Base-by-base conservation (phyloP, 192 early-diverging fungal species). In the Backusella westeae region DNA sequence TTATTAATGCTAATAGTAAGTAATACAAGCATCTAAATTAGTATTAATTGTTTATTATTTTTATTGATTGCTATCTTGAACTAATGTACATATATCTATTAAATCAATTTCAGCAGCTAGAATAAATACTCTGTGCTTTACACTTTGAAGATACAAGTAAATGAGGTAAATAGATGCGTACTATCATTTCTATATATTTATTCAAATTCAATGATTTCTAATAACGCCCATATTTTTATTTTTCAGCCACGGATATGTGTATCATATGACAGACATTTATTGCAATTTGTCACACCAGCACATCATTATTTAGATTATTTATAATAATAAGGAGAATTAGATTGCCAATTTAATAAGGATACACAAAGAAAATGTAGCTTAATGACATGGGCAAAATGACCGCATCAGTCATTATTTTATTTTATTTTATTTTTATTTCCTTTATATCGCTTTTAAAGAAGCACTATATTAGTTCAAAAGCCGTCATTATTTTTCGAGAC, bases 361-460 rank as follows among this genome's bases (percentile, higher is more conserved):
- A 63, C 56, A 63, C 56, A 63, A 63, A 29, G 26, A 63, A 63
- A 63, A 63, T 63, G 56, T 63, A 63, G 21, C 56, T 63, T 63
- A 63, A 63, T 63, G 56, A 63, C 56, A 63, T 63, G 56, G 23
- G 9, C 56, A 63, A 63, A 63, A 63, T 63, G 56, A 63, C 56
- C 56, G 4, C 56, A 63, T 63, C 56, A 63, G 56, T 63, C n/a
- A 21, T 53, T 53, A 21, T 53, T 53, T 53, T 29, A 29, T 53
- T 53, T 53, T 29, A 29, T 63, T 63, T 63, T 63, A 63, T 63
- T 26, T 63, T 29, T 4, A 9, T 14, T 59, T 59, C 12, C 56
- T 9, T 59, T 29, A 59, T 59, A 26, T 59, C 56, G n/a, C 38
- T 56, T 29, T 29, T 63, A 26, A 29, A 26, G 23, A 59, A 59